Evolutionary conservation across 2,329 filamentous ascomycete species (phyloP), one percentile per base, ranked within the genome.

Genomic region (Pseudogymnoascus sp.): DNA sequence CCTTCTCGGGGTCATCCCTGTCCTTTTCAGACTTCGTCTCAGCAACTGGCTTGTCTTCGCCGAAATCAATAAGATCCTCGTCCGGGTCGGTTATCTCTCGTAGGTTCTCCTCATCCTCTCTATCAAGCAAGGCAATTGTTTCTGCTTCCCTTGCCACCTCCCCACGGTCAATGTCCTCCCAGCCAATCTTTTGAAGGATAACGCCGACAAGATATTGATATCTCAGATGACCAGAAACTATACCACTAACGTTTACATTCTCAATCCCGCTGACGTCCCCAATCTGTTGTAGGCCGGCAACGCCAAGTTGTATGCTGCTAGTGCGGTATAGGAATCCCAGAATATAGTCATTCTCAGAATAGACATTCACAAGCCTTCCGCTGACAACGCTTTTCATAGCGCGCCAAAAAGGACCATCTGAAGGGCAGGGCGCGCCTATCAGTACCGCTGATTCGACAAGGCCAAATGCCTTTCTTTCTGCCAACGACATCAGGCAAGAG

Each of bases 251-350:
- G 65, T 84, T 75, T 8, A 84, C 69, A 62, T 83, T 84, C 67
- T 84, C 82, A 71, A 94, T 81, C 2, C 88, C 88, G 4, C 83
- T 80, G 14, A 92, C 84, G 7, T 80, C 82, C 63, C 85, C 75
- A 23, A 95, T 84, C 33, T 85, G 80, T 72, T 96, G 89, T 1
- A 97, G 77, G 0, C 92, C 93, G 0, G 92, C 92, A 42, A 96
- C 84, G 3, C 92, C 92, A 41, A 90, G 82, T 66, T 94, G 88
- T 28, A 96, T 83, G 63, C 87, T 92, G 41, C 89, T 91, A 2
- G 91, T 88, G 49, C 92, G 86, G 73, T 97, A 96, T 16, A 96
- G 78, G 72, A 96, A 93, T 0, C 86, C 92, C 1, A 97, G 84
- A 33, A 97, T 86, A 70, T 91, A 90, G 74, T 97, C 92, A 64